Evolutionary conservation across 2,329 filamentous ascomycete species (phyloP), one percentile per base, ranked within the genome.

Genomic region (Diaporthe longicolla): DNA sequence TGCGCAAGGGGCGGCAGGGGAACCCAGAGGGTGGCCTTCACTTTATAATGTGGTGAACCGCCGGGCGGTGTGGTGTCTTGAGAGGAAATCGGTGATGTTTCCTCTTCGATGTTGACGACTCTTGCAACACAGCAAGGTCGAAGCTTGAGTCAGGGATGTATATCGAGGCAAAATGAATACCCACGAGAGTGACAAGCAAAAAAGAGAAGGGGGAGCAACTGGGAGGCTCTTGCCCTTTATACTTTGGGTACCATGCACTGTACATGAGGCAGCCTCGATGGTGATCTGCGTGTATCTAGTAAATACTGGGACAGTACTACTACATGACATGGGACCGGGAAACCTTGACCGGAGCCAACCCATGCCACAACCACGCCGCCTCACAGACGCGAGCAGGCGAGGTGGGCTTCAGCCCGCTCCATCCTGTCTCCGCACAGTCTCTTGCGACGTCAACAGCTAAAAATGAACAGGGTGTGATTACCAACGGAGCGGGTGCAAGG

Each of bases 161-260:
- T 52, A 19, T 43, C 17, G n/a, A 32, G 61, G 35, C 59, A 70
- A 19, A 52, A 32, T 21, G 19, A 32, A 58, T 26, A 52, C 7
- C 37, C 37, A 21, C 15, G 7, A 37, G 1, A 19, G 6, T 13
- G 19, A 50, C 19, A n/a, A 19, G 15, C 21, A 26, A 65, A 43
- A 7, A 21, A 48, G n/a, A 24, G 45, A 26, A 7, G 10, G 9
- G 50, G 32, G 26, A 52, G 32, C 24, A n/a, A 21, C 45, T 48
- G 72, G 72, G 61, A 40, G 40, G 58, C n/a, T 61, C 58, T 59
- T 66, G 32, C 58, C 26, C 24, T 74, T 74, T 74, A 74, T 74
- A 74, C 13, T 40, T 63, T 45, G 40, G 45, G 59, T 63, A 57
- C 43, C 63, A 5, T 61, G 32, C 37, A 61, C 55, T 59, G 35